Conservation (phyloP, 495 filamentous ascomycete species). For the Trypethelium eluteriae region DNA sequence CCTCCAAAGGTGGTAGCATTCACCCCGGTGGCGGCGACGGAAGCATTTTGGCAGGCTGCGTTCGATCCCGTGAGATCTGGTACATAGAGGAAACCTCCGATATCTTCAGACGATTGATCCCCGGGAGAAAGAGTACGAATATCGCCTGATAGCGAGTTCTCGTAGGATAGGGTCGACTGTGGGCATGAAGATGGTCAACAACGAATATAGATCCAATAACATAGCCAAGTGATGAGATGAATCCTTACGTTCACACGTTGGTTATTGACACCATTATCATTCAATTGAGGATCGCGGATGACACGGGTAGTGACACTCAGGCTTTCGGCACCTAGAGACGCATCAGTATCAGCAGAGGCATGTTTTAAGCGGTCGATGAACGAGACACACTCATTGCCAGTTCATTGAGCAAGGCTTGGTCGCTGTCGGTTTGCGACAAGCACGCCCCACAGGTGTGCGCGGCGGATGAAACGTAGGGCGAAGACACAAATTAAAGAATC, state of each 20-base stretch:
- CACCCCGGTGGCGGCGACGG: slow-evolving; percentile 52
- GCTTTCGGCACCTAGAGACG: not conserved
- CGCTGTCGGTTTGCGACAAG: not conserved
- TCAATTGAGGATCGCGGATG: not conserved
- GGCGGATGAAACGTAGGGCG: not conserved
- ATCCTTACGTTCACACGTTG: not conserved
- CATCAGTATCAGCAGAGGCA: not conserved
- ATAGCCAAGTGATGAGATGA: not conserved
- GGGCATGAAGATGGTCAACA: not conserved
- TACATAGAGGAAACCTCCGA: slow-evolving; percentile 74
- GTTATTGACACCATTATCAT: not conserved
- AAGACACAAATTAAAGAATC: not conserved
- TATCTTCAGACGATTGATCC: slow-evolving; percentile 46
- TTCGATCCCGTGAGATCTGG: slow-evolving; percentile 48
- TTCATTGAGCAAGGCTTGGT: slow-evolving; percentile 6
- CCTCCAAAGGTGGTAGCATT: slow-evolving; percentile 66
- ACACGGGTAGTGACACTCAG: not conserved
- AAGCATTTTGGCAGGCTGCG: slow-evolving; percentile 54
- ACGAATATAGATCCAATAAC: not conserved
- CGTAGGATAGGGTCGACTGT: slow-evolving; percentile 4
- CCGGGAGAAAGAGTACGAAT: slow-evolving; percentile 65
- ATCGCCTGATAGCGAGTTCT: slow-evolving; percentile 32
- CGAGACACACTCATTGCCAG: not conserved
- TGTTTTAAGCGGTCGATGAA: not conserved
- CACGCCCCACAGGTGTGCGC: not conserved